Base-by-base conservation (phyloP, 164 flowering plant genomes). In the Umbellularia californica region DNA sequence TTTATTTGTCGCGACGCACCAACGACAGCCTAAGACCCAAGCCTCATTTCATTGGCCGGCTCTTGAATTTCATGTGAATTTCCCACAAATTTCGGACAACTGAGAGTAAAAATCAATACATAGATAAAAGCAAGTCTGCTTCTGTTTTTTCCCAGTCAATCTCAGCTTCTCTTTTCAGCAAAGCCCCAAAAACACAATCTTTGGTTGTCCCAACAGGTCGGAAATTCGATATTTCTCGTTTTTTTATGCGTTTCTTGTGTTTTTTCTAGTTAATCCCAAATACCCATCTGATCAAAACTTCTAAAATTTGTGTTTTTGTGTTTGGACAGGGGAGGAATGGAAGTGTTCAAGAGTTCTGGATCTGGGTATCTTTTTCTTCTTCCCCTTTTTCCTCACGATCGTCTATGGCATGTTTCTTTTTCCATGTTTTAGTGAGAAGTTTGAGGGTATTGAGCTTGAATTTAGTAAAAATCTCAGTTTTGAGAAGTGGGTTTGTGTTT, bases 101-200 rank as follows among this genome's bases (percentile, higher is more conserved):
- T 64, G 20, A 3, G 20, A 17, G 60, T 0, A 3, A 5, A 58
- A 50, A 64, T 0, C 27, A 14, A 64, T 41, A 24, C 25, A 2
- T 11, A 10, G 22, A 22, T 7, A 24, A 64, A 24, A 24, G 1
- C 3, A 9, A 23, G 28, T 0, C 5, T 14, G 25, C 67, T 6
- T 6, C 69, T 20, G 17, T 14, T 30, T 27, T 33, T 30, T 14
- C 6, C 2, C 69, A 2, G 69, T 67, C 69, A 67, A 69, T 69
- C 72, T 60, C 58, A 23, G 76, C 76, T 55, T 55, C 69, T 67
- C 20, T 66, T 67, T 67, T 14, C 69, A 19, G 60, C 60, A 55
- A 55, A 19, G 60, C 20, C 20, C 60, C n/a, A 17, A 55, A 20
- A 55, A 55, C 5, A 13, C 60, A 19, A 20, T 17, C n/a, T 28